phyloP scores from a whole-genome alignment of 192 early-diverging fungal species.

The Spinellus fusiger region DNA sequence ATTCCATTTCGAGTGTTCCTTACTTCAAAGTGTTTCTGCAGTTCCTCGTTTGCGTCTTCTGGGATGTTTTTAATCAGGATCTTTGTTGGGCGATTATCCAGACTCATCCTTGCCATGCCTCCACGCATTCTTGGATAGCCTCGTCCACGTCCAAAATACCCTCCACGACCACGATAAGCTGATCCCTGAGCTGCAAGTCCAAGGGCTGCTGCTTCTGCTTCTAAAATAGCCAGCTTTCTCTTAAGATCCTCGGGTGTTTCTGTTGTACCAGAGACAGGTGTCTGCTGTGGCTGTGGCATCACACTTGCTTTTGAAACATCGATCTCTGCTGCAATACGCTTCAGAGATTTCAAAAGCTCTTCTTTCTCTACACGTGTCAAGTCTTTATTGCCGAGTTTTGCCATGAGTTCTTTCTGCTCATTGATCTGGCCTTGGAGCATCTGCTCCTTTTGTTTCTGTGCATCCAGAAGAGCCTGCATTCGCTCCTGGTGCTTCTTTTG shows the following conservation, averaged over 20 bases:
- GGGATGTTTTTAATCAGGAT: slow-evolving; percentile 54
- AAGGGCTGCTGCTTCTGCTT: slow-evolving; percentile 52
- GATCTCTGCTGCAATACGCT: slow-evolving; percentile 38
- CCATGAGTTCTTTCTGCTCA: slow-evolving; percentile 54
- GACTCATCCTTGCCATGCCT: slow-evolving; percentile 34
- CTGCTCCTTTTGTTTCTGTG: slow-evolving; percentile 53
- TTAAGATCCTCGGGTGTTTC: slow-evolving; percentile 41
- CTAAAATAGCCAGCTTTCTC: slow-evolving; percentile 53
- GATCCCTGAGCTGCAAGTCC: slow-evolving; percentile 26
- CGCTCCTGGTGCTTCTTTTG: slow-evolving; percentile 45
- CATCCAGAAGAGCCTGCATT: slow-evolving; percentile 42
- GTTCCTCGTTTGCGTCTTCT: slow-evolving; percentile 25
- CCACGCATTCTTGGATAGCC: slow-evolving; percentile 26
- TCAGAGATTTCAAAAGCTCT: slow-evolving; percentile 44
- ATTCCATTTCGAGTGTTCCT: neutral
- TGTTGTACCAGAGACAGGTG: slow-evolving; percentile 16
- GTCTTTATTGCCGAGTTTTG: slow-evolving; percentile 47
- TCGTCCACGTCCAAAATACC: slow-evolving; percentile 37
- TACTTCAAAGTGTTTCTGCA: slow-evolving; percentile 68
- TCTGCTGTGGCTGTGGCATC: neutral
- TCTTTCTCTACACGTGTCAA: slow-evolving; percentile 40
- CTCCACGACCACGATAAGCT: slow-evolving; percentile 39
- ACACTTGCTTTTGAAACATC: slow-evolving; percentile 21
- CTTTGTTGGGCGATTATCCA: slow-evolving; percentile 72
- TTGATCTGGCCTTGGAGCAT: slow-evolving; percentile 58